A percentile compares a stretch with the other conserved stretches of the same genome.
These are phyloP conservation scores for Ramaria sp. DNA, from an alignment of 768 basidiomycete species.

Conservation along the genomic window DNA sequence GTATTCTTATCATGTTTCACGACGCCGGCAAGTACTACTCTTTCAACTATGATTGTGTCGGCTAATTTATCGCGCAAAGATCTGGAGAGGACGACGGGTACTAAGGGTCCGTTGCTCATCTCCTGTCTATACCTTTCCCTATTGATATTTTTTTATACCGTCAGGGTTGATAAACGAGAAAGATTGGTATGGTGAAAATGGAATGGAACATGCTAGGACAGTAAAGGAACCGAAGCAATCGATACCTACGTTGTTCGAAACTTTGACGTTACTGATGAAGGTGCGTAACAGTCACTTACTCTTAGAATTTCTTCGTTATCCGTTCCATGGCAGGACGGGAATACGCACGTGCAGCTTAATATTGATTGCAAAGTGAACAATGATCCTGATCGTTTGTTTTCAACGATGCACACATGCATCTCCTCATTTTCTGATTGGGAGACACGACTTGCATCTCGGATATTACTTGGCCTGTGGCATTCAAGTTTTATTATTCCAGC, in stretches of 20 bases:
- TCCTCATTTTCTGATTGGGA: conserved; percentile 60
- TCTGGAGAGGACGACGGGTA: conserved; percentile 75
- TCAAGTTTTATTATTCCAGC: conserved; percentile 79
- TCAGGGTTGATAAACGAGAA: conserved; percentile 56
- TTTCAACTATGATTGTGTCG: not conserved
- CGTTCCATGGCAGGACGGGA: conserved; percentile 44
- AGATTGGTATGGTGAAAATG: conserved; percentile 58
- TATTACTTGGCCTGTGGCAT: conserved; percentile 83
- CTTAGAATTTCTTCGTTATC: not conserved
- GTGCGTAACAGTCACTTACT: conserved; percentile 27
- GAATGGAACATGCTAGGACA: conserved; percentile 73
- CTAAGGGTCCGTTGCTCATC: conserved; percentile 34
- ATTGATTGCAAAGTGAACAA: conserved; percentile 94
- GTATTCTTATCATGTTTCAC: conserved; percentile 91
- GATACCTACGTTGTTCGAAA: conserved; percentile 87
- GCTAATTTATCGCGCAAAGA: conserved; percentile 28
- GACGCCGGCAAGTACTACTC: conserved; percentile 58
- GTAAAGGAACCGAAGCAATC: conserved; percentile 69
- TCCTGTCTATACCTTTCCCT: not conserved
- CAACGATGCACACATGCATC: conserved; percentile 63
- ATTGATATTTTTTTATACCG: not conserved
- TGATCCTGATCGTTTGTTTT: conserved; percentile 77
- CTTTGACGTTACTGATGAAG: conserved; percentile 68
- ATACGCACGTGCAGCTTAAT: conserved; percentile 67
- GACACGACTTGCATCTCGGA: conserved; percentile 63